Base-by-base conservation (phyloP, 257 asterid species). In the Perilla frutescens region DNA sequence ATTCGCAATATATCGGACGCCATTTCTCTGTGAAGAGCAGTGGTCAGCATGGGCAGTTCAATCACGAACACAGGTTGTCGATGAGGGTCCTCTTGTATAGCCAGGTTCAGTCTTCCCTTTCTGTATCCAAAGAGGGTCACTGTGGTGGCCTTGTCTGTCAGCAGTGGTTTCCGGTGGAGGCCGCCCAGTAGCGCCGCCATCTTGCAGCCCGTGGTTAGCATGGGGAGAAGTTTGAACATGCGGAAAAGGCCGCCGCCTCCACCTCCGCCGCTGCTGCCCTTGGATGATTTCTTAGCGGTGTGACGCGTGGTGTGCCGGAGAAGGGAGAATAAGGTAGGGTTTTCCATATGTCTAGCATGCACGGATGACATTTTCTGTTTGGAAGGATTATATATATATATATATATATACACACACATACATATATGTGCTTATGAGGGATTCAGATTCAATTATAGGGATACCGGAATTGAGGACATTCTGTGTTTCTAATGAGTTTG, bases 61-160 rank as follows among this genome's bases (percentile, higher is more conserved):
- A 90, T 87, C 6, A 91, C 89, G 60, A 94, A 94, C 44, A 88
- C 77, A 0, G 98, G 98, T 48, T 69, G 63, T 1, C 94, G 83
- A 60, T 91, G 96, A 8, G 98, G 97, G 75, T 94, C 96, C 47
- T 94, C 98, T 39, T 91, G 98, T 11, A 94, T 85, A 6, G 99
- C 88, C 0, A 94, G 78, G 72, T 79, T 68, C 7, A 94, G 81
- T 14, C 92, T 54, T 4, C 97, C 99, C 51, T 80, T 86, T 0
- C 92, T 86, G 87, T 86, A 79, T 3, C 99, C 99, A 75, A 91
- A 94, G 3, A 94, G 81, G 11, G 99, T 94, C 0, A 89, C 91
- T 0, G 87, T 88, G 55, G 97, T 84, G 31, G 99, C 97, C 8
- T 72, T 84, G 79, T 94, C 99, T 0, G 91, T 48, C 0, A 94